phyloP scores from a whole-genome alignment of 805 yeast genomes.

The Lipomyces anomalus region DNA sequence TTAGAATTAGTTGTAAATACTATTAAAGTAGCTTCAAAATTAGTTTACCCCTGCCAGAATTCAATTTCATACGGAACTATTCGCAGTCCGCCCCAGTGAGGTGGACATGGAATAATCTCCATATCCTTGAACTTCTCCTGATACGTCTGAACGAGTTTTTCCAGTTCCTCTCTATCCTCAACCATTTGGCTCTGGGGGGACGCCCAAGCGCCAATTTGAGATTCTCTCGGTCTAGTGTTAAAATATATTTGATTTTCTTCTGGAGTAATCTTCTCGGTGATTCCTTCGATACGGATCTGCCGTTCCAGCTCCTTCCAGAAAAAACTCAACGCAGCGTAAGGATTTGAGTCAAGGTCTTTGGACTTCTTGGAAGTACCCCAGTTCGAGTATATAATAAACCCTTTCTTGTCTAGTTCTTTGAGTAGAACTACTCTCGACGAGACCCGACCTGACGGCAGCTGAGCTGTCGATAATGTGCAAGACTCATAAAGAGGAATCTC shows the following conservation, averaged over 20 bases:
- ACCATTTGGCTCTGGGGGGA: slow-evolving; percentile 76
- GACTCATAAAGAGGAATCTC: slow-evolving; percentile 60
- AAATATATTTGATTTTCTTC: slow-evolving; percentile 76
- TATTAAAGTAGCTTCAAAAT: background rate
- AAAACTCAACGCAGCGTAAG: slow-evolving; percentile 75
- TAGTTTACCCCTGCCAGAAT: slow-evolving; percentile 81
- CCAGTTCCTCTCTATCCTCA: slow-evolving; percentile 55
- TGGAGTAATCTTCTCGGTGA: slow-evolving; percentile 62
- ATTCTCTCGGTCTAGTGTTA: slow-evolving; percentile 84
- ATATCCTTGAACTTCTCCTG: slow-evolving; percentile 54
- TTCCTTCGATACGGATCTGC: slow-evolving; percentile 90
- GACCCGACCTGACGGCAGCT: slow-evolving; percentile 83
- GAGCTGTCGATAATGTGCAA: slow-evolving; percentile 80
- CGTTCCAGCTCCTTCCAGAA: slow-evolving; percentile 91
- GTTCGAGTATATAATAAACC: slow-evolving; percentile 78
- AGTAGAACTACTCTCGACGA: slow-evolving; percentile 78
- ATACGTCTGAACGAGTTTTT: slow-evolving; percentile 43
- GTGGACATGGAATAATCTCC: slow-evolving; percentile 80
- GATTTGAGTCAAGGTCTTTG: slow-evolving; percentile 62
- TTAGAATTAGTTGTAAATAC: background rate
- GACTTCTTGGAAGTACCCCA: slow-evolving; percentile 86
- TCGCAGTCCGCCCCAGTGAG: slow-evolving; percentile 92
- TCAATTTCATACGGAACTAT: slow-evolving; percentile 85
- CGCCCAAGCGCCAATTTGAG: slow-evolving; percentile 95
- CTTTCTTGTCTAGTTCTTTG: slow-evolving; percentile 81